Evolutionary conservation across 805 yeast genomes (phyloP).

Genomic region (Ogataea chonburiensis): DNA sequence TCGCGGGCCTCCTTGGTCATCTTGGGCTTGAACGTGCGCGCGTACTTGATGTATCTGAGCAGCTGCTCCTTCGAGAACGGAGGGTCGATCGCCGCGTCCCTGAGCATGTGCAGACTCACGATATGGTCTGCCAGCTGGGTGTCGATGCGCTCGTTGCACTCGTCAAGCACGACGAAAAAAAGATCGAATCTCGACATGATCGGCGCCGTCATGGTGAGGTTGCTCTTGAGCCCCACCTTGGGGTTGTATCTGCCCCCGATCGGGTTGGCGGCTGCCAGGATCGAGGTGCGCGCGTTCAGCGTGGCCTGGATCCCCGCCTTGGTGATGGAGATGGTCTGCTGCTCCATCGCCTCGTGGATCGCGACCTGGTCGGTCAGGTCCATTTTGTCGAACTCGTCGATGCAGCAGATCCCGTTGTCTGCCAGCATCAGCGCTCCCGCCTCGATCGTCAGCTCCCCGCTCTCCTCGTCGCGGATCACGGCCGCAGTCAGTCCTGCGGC

Average conservation of each 20-base stretch:
- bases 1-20: slow-evolving; percentile 81
- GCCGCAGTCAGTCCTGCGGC: slow-evolving; percentile 99
- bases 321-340: slow-evolving; percentile 96
- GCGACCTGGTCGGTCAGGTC: slow-evolving; percentile 95
- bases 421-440: slow-evolving; percentile 99
- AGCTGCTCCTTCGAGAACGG: slow-evolving; percentile 89
- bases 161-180: slow-evolving; percentile 92
- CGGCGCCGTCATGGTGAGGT: slow-evolving; percentile 94
- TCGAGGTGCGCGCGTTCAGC: slow-evolving; percentile 92
- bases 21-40: slow-evolving; percentile 87
- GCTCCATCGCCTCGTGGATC: slow-evolving; percentile 99
- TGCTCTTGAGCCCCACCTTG: slow-evolving; percentile 77
- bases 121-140: slow-evolving; percentile 89
- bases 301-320: slow-evolving; percentile 99
- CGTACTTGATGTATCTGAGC: slow-evolving; percentile 84
- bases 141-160: slow-evolving; percentile 88
- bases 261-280: slow-evolving; percentile 98
- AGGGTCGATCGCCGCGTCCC: slow-evolving; percentile 87
- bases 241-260: slow-evolving; percentile 95
- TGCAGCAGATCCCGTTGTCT: slow-evolving; percentile 97
- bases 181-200: slow-evolving; percentile 97
- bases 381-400: slow-evolving; percentile 98
- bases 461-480: slow-evolving; percentile 94
- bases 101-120: slow-evolving; percentile 85
- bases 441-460: slow-evolving; percentile 95